Evolutionary conservation across 208 protist genomes (phyloP), one percentile per base, ranked within the genome.

Genomic region (Leishmania arabica): DNA sequence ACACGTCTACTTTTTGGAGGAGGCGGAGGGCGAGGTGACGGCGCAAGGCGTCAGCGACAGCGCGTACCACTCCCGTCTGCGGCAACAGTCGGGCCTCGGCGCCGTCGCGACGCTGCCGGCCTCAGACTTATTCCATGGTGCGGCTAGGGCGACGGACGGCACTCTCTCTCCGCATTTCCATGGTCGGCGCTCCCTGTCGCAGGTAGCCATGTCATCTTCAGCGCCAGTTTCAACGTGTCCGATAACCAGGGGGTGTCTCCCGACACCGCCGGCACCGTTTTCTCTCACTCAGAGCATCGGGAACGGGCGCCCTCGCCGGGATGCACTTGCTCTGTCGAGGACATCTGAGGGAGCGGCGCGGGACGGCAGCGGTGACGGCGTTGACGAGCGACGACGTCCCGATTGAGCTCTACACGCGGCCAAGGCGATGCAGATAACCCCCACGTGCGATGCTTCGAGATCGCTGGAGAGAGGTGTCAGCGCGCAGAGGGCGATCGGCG

Each of bases 1-100:
- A 31, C 93, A 96, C 69, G 85, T 96, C 3, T 96, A 94, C 83
- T 74, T 88, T 1, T 84, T 95, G 34, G 92, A 94, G 66, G 88
- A 91, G 53, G 70, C 24, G 27, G 47, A 40, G n/a, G 15, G n/a
- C 17, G 72, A 40, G 49, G 72, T 76, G 72, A 58, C 40, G 51
- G 27, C 37, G 3, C 19, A 21, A 27, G 40, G 9, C 8, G 31
- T 47, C 5, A n/a, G 69, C 69, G 69, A 47, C 45, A 21, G 24
- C 45, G 27, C 69, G 8, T 19, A 54, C 40, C 45, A 31, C 13
- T 53, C 27, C 21, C 7, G 7, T 31, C n/a, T 34, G 62, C 62
- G 31, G 13, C 62, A 40, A 13, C 62, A 19, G 62, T 21, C 62
- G 62, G 31, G 40, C 15, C 31, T 40, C 62, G 9, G 62, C 62